Base-by-base conservation (phyloP, 768 basidiomycete genomes). In the Tylopilus sp. region DNA sequence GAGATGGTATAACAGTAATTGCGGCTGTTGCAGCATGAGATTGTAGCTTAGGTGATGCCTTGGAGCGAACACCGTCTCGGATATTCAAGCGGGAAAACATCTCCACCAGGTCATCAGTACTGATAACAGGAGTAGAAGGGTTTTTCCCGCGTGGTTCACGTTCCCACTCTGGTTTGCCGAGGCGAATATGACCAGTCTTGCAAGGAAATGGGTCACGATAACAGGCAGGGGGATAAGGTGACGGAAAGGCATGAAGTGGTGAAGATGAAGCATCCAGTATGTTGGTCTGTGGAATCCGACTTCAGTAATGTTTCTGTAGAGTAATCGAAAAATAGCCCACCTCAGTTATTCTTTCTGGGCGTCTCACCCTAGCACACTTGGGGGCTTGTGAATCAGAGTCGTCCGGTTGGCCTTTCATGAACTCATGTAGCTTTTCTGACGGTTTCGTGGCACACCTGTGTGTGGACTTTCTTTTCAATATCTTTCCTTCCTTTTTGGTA, bases 191-290 rank as follows among this genome's bases (percentile, higher is more conserved):
- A 0, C 55, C 36, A 2, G 21, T 36, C 50, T 60, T 60, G 48
- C 55, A 57, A 0, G 52, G 61, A 4, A 62, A 62, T 12, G 61
- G 61, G 25, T 62, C 52, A 6, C 63, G 49, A 39, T 6, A 10
- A 20, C 61, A 63, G 2, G 3, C 44, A 0, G 55, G 50, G 8
- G 61, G 61, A 33, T 62, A 62, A 8, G 26, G 1, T 0, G 55
- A 57, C 0, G 61, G 61, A 40, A 63, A 62, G 0, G 52, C 55
- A 15, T 62, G 61, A 1, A 23, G 35, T 7, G 61, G 61, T 1
- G 61, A n/a, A 23, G 43, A 12, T 4, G 38, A 47, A 0, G 6
- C 18, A 3, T 52, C 21, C 17, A 9, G 21, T 4, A 17, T 0
- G 0, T 33, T 8, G 12, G 23, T 5, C 12, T 1, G 33, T 20